phyloP scores from a whole-genome alignment of 2,329 filamentous ascomycete species.

The Fragosphaeria purpurea region DNA sequence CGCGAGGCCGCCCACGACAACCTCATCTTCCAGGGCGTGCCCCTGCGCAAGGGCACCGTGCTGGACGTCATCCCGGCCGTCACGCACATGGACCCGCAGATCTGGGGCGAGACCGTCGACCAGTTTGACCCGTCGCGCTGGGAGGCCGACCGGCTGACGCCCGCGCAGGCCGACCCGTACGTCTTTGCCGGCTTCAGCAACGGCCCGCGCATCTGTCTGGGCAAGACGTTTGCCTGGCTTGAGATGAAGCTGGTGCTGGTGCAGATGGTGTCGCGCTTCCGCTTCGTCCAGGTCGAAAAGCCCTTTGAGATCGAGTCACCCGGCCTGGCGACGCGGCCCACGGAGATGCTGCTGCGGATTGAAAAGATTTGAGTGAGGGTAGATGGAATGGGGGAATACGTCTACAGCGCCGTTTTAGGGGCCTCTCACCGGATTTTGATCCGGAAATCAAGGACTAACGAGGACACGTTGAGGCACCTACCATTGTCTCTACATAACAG shows the following conservation, averaged over 20 bases:
- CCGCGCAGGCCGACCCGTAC: slow-evolving; percentile 19
- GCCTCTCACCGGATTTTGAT: no score
- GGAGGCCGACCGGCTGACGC: slow-evolving; percentile 17
- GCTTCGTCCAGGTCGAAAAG: slow-evolving; percentile 2
- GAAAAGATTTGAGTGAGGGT: background rate
- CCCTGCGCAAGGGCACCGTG: slow-evolving; percentile 26
- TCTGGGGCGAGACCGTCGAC: slow-evolving; percentile 29
- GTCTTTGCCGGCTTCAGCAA: slow-evolving; percentile 20
- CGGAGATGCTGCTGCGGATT: slow-evolving; percentile 2
- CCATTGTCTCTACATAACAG: no score
- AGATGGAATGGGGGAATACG: no score
- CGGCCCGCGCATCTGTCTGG: slow-evolving; percentile 19
- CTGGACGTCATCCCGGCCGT: slow-evolving; percentile 26
- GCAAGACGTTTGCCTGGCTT: slow-evolving; percentile 16
- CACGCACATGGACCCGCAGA: slow-evolving; percentile 23
- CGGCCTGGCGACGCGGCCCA: slow-evolving; percentile 3
- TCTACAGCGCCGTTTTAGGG: no score
- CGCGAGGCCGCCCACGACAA: slow-evolving; percentile 15
- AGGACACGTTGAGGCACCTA: no score
- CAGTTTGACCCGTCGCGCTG: slow-evolving; percentile 29
- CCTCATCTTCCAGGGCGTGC: slow-evolving; percentile 21
- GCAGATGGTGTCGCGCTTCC: slow-evolving; percentile 12
- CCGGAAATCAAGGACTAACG: no score
- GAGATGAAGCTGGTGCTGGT: slow-evolving; percentile 19
- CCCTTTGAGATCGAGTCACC: slow-evolving; percentile 8